Base-by-base conservation (phyloP, 768 basidiomycete species). In the Wakefieldia striispora region DNA sequence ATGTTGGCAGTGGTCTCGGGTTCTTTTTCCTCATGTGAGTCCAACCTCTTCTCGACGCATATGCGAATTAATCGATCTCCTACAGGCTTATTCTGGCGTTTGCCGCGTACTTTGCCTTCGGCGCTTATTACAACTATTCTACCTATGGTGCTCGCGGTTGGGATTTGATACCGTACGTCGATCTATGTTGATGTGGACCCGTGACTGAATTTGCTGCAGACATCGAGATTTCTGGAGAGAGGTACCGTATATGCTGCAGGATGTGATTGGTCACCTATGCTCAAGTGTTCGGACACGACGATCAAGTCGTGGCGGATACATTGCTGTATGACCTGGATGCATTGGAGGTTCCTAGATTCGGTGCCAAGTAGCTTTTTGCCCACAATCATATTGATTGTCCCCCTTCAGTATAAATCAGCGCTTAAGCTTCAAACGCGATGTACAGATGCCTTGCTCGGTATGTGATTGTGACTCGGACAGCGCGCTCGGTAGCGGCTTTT, bases 211-310 rank as follows among this genome's bases (percentile, higher is more conserved):
- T 36, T 13, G 7, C 14, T 24, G 13, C 55, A 92, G 89, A 51
- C 90, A 93, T 68, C 87, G 90, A 42, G 88, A 91, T 63, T 93
- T 93, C 68, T 92, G 90, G 90, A 74, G 82, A 65, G 91, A 93
- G 68, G 88, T 92, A 3, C 91, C 91, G 4, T 91, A 89, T 57
- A 87, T 93, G 82, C 65, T 91, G 39, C 76, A 77, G 37, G 91
- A 92, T 58, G 85, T 93, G 20, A 64, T 86, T 44, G 80, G 83
- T 19, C 88, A 91, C 68, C 68, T 92, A 34, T 91, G 88, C 67
- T 83, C 86, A 14, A 77, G 77, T 38, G 78, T 88, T 35, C 83
- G 85, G 43, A 82, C 84, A 56, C 79, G 82, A 58, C 81, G 81
- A 33, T 72, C 83, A 14, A 79, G 73, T 61, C 79, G 84, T 47